These are phyloP conservation scores for Lavandula angustifolia DNA, from an alignment of 257 asterid genomes.

Conservation along the genomic window DNA sequence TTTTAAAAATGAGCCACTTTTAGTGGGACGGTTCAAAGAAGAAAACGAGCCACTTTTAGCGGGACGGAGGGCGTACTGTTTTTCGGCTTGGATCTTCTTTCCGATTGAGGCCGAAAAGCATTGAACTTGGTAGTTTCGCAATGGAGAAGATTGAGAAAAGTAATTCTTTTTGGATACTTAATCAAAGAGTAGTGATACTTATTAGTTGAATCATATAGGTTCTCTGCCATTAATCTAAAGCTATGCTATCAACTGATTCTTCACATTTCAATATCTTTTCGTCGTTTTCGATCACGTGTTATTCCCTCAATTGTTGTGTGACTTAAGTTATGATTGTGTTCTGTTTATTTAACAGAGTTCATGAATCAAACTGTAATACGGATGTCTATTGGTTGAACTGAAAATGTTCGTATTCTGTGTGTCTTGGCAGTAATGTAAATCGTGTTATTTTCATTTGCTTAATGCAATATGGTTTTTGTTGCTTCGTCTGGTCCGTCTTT, in stretches of 20 bases:
- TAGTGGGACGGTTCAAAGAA: too few species aligned
- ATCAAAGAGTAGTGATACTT: neutral
- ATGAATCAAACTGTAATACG: neutral
- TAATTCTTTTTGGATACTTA: too few species aligned
- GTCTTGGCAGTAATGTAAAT: neutral
- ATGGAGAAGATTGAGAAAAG: neutral
- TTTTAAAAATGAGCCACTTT: too few species aligned
- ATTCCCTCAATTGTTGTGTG: neutral
- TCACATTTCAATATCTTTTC: neutral
- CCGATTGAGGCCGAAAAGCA: neutral
- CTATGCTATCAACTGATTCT: neutral
- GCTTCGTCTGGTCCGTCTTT: constrained; percentile 20
- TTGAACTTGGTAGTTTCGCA: neutral
- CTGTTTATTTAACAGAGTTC: neutral
- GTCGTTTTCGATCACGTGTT: neutral
- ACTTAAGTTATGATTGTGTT: neutral
- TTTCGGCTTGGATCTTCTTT: neutral
- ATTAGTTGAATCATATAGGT: too few species aligned
- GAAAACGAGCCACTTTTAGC: too few species aligned
- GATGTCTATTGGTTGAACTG: constrained; percentile 10
- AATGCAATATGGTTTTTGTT: neutral
- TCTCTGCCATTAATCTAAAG: neutral
- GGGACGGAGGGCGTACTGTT: neutral
- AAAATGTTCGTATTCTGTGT: neutral
- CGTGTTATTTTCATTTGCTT: neutral